phyloP scores from a whole-genome alignment of 345 rosid genomes.

The Ceriops zippeliana region DNA sequence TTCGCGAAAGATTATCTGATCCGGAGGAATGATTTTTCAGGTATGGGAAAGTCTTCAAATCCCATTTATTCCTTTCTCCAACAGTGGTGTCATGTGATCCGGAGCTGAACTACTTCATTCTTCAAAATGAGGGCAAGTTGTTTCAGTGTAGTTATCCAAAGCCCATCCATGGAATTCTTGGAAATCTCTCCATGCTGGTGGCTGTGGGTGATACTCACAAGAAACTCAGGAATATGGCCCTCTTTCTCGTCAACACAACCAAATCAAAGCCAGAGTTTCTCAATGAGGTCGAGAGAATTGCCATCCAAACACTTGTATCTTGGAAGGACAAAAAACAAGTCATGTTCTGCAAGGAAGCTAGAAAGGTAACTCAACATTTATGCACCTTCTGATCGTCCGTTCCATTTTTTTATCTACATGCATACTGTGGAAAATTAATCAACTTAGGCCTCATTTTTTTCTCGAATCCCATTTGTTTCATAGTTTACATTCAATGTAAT shows the following conservation, averaged over 20 bases:
- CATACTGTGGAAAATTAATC: background rate
- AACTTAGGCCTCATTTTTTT: background rate
- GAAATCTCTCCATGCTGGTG: slow-evolving; percentile 57
- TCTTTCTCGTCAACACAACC: slow-evolving; percentile 36
- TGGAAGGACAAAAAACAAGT: slow-evolving; percentile 42
- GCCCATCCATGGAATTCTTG: slow-evolving; percentile 56
- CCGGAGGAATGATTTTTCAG: slow-evolving; percentile 3
- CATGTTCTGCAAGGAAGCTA: slow-evolving; percentile 45
- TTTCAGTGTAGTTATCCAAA: slow-evolving; percentile 28
- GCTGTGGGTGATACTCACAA: slow-evolving; percentile 58
- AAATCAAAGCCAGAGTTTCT: slow-evolving; percentile 51
- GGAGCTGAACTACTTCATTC: slow-evolving; percentile 23
- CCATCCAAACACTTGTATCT: slow-evolving; percentile 31
- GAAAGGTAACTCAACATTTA: slow-evolving; percentile 27
- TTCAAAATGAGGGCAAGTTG: slow-evolving; percentile 27
- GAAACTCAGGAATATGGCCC: slow-evolving; percentile 41
- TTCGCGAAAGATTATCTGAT: background rate
- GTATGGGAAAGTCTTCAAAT: slow-evolving; percentile 28
- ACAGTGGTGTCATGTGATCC: slow-evolving; percentile 24
- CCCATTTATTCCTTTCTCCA: slow-evolving; percentile 26
- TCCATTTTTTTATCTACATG: background rate
- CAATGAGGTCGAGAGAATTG: slow-evolving; percentile 34
- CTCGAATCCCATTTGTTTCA: background rate
- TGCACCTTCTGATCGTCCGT: background rate
- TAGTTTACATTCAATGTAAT: slow-evolving; percentile 67